Evolutionary conservation across 768 basidiomycete species (phyloP), one percentile per base, ranked within the genome.

Genomic region (Leccinum barrowsii): DNA sequence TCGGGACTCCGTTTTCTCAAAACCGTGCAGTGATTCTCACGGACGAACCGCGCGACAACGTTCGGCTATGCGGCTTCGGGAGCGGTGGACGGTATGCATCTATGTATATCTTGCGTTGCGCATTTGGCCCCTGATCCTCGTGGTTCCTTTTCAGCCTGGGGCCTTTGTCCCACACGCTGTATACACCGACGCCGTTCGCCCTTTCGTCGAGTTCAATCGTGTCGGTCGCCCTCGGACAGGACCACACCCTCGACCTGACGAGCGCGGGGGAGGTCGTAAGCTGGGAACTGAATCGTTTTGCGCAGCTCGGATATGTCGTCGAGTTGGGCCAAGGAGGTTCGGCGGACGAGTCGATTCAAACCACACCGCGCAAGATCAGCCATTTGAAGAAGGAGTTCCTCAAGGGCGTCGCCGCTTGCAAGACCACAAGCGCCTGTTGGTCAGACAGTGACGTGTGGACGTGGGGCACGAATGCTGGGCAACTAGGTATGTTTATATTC

Each of bases 381-480:
- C 78, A 85, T 1, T 71, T 98, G 63, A 89, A 85, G 78, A 91
- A 88, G 72, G 90, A 95, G 64, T 60, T 78, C 28, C 86, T 96
- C 3, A 74, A 75, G 28, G 97, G 96, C 28, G 80, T 97, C 7
- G 90, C 94, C 0, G 94, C 95, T 0, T 91, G 89, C 63, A 89
- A 91, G 68, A 85, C 82, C 21, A 88, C 93, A 15, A 94, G 91
- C 13, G 93, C 86, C 5, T 95, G 93, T 72, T 97, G 92, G 91
- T 94, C 93, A 0, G 75, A 76, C 4, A 72, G 70, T 10, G 76
- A 84, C 46, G 81, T 93, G 2, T 94, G 82, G 70, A 93, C 92
- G 0, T 98, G 94, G 94, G 97, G 97, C 0, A 91, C 88, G 24
- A 97, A 98, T 71, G 82, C 80, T 44, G 97, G 97, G 1, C 97